Conservation (phyloP, 2,329 filamentous ascomycete species). For the Aureobasidium sp. region DNA sequence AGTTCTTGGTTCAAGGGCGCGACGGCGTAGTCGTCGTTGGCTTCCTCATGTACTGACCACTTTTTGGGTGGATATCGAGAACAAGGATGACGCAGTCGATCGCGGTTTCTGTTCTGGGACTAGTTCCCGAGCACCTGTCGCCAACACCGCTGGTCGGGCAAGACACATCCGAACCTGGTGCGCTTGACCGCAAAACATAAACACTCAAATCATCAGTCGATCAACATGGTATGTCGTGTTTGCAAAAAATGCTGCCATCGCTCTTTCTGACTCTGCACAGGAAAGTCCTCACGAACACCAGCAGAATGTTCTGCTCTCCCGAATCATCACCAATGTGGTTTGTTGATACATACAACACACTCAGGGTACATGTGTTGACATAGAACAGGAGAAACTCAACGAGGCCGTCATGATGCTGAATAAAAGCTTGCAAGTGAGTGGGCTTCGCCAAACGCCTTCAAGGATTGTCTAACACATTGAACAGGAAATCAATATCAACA, state of each 20-base stretch:
- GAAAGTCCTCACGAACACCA: conserved; percentile 97
- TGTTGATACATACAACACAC: conserved; percentile 31
- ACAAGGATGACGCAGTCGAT: conserved; percentile 2
- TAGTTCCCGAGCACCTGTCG: not conserved
- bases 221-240: conserved; percentile 3
- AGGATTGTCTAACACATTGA: not conserved
- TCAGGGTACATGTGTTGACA: not conserved
- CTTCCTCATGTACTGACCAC: not conserved
- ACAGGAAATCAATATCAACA: conserved; percentile 94
- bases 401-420: conserved; percentile 90
- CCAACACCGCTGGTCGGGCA: not conserved
- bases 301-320: conserved; percentile 84
- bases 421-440: conserved; percentile 70
- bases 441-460: not conserved
- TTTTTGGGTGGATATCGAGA: conserved; percentile 4
- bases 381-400: conserved; percentile 85
- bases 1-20: not conserved
- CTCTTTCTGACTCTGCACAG: conserved; percentile 34
- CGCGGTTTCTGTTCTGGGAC: not conserved
- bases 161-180: not conserved
- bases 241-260: too few relatives aligned
- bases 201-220: not conserved
- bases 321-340: conserved; percentile 97
- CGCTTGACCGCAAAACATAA: not conserved
- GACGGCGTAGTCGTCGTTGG: not conserved